Base-by-base conservation (phyloP, 2,329 filamentous ascomycete genomes). In the Microdochium paspali region DNA sequence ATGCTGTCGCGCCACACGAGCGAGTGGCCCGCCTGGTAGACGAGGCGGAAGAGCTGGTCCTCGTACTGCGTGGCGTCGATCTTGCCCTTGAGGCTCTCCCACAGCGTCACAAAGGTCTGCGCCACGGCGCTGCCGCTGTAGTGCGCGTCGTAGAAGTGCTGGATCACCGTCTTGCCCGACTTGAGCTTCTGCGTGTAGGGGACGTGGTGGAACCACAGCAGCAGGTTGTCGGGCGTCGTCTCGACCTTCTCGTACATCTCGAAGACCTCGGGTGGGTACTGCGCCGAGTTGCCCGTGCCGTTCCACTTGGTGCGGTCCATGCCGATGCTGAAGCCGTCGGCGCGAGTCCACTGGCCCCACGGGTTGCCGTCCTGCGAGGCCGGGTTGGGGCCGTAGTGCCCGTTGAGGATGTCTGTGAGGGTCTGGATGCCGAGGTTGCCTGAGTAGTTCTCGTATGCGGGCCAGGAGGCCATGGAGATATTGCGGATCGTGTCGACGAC, bases 131-230 rank as follows among this genome's bases (percentile, higher is more conserved):
- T 75, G 6, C 79, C 76, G 42, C 73, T 72, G 50, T 71, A 69
- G 54, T 72, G 71, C 23, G 71, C 68, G 49, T 73, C 70, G 66
- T 80, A 81, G 54, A 73, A 73, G 47, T 71, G 64, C 57, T 74
- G 68, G 56, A 80, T 79, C 2, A 87, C 80, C 0, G 83, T 84
- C 61, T 82, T 77, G 10, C 81, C 80, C 0, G 74, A 79, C 10
- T 80, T 70, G 2, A 87, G 71, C 6, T 60, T 62, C 32, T 84
- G 76, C 0, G 79, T 84, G 58, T 85, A 88, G 3, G 75, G 74
- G 0, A 87, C 80, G 56, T 88, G 84, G 60, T 87, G 84, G 64
- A 87, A 87, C 84, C 84, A 88, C 2, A 87, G 67, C 2, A 87
- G 62, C 1, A 87, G 66, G 21, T 87, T 69, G 50, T 87, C 84